Evolutionary conservation across 148 eudicot species (phyloP).

Genomic region (Silene uniflora): DNA sequence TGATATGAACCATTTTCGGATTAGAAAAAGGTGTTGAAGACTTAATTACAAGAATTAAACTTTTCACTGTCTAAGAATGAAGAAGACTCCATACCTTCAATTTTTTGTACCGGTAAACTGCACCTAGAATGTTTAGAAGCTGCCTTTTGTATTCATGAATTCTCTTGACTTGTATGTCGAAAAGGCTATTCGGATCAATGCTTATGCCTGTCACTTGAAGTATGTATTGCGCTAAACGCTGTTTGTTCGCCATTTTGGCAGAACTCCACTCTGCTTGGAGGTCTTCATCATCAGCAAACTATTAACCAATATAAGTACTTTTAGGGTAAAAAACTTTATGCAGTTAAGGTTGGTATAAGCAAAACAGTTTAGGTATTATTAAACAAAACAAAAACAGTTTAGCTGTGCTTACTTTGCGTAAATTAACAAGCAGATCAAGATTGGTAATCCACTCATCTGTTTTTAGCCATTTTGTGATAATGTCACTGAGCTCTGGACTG

Average conservation of each 20-base stretch:
- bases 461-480: constrained; percentile 88
- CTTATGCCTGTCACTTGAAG: constrained; percentile 70
- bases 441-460: constrained; percentile 94
- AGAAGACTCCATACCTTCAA: constrained; percentile 60
- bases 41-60: not conserved
- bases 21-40: not conserved
- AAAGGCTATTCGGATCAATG: constrained; percentile 87
- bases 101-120: constrained; percentile 86
- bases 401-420: constrained; percentile 59
- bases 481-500: constrained; percentile 84
- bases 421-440: constrained; percentile 77
- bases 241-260: constrained; percentile 94
- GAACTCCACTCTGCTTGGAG: constrained; percentile 89
- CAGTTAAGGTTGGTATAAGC: not conserved
- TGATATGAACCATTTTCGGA: not conserved
- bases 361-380: not conserved
- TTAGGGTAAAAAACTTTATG: not conserved
- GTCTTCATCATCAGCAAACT: constrained; percentile 83
- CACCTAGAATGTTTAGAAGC: constrained; percentile 84
- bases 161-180: constrained; percentile 97
- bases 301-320: constrained; percentile 7
- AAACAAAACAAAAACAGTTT: too few relatives aligned
- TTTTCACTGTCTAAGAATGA: not conserved
- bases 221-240: constrained; percentile 76
- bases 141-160: constrained; percentile 99